These are phyloP conservation scores for Heritiera fomes DNA, from an alignment of 345 rosid genomes.

Conservation along the genomic window DNA sequence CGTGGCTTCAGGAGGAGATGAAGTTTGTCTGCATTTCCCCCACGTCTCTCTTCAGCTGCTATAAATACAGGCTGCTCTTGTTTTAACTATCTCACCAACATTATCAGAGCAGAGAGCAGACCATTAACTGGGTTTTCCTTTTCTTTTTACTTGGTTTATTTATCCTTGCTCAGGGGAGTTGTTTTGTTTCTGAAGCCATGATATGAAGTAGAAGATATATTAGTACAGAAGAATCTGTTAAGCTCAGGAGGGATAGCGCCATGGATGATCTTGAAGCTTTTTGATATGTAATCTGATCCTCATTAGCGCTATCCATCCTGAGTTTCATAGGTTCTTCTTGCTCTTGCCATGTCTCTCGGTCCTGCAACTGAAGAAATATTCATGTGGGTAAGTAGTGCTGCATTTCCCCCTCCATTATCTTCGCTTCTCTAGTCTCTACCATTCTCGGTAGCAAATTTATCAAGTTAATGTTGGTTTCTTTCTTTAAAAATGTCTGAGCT, in stretches of 20 bases:
- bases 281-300: background rate
- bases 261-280: slow-evolving; percentile 7
- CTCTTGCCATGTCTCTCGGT: slow-evolving; percentile 7
- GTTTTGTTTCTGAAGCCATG: background rate
- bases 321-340: slow-evolving; percentile 29
- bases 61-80: slow-evolving; percentile 19
- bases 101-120: background rate
- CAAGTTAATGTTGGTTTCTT: background rate
- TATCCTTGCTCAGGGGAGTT: background rate
- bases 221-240: slow-evolving; percentile 40
- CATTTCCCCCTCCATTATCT: background rate
- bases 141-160: background rate
- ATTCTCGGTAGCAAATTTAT: background rate
- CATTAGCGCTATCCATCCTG: slow-evolving; percentile 29
- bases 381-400: background rate
- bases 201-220: background rate
- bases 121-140: background rate
- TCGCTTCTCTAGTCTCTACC: background rate
- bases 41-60: slow-evolving; percentile 19
- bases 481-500: background rate
- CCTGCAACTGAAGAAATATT: background rate
- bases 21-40: slow-evolving; percentile 12
- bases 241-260: slow-evolving; percentile 66
- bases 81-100: slow-evolving; percentile 11
- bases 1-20: slow-evolving; percentile 14